Conservation (phyloP, 768 basidiomycete species). For the Boletus reticuloceps region DNA sequence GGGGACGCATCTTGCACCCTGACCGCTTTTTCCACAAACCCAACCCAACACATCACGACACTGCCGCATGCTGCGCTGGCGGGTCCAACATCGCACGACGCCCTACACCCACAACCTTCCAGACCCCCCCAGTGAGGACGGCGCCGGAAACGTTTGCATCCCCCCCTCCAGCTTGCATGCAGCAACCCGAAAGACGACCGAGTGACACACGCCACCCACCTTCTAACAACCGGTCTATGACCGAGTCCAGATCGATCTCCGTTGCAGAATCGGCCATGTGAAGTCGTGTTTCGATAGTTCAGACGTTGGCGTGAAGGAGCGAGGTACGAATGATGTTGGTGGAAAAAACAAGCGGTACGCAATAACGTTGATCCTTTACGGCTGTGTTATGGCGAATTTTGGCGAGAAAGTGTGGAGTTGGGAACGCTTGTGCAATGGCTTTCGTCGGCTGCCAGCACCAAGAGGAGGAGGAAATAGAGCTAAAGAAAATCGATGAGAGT, state of each 20-base stretch:
- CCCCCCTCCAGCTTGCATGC: background rate
- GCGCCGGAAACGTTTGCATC: background rate
- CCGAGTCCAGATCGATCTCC: slow-evolving; percentile 99
- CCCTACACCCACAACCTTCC: slow-evolving; percentile 7
- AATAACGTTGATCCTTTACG: slow-evolving; percentile 22
- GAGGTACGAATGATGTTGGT: slow-evolving; percentile 16
- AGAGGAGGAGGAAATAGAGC: slow-evolving; percentile 6
- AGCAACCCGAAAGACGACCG: slow-evolving; percentile 16
- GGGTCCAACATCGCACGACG: background rate
- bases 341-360: slow-evolving; percentile 25
- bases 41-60: slow-evolving; percentile 6
- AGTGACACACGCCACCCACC: slow-evolving; percentile 57
- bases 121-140: slow-evolving; percentile 1
- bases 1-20: background rate
- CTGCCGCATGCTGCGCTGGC: slow-evolving; percentile 14
- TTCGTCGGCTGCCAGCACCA: slow-evolving; percentile 25
- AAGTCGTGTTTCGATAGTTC: slow-evolving; percentile 12
- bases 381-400: slow-evolving; percentile 21
- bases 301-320: slow-evolving; percentile 16
- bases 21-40: slow-evolving; percentile 8
- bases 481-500: slow-evolving; percentile 32
- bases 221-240: slow-evolving; percentile 97
- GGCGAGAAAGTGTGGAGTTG: slow-evolving; percentile 4
- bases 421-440: slow-evolving; percentile 8
- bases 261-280: slow-evolving; percentile 76